A percentile compares a stretch with the other conserved stretches of the same genome.
Evolutionary conservation across 257 asterid species (phyloP).

Genomic region (Thymus mandschuricus): DNA sequence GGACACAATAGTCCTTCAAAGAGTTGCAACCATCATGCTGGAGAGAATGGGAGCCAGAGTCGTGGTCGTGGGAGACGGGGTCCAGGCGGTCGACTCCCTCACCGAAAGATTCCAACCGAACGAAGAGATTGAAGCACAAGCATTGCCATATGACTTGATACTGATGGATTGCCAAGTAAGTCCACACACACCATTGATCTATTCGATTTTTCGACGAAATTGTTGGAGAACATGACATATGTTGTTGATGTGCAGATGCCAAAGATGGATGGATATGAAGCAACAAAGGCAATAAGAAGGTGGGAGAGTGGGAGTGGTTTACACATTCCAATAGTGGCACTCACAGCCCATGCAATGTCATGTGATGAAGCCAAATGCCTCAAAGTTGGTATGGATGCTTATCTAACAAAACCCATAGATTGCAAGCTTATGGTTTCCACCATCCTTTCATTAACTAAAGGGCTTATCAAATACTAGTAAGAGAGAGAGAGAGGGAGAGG

Average conservation of each 20-base stretch:
- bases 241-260: conserved; percentile 71
- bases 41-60: conserved; percentile 89
- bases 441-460: conserved; percentile 70
- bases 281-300: conserved; percentile 81
- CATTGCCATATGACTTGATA: conserved; percentile 69
- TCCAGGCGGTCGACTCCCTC: conserved; percentile 76
- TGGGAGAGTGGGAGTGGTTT: conserved; percentile 57
- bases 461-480: not conserved
- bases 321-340: conserved; percentile 91
- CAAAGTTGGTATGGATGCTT: conserved; percentile 98
- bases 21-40: conserved; percentile 92
- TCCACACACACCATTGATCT: not conserved
- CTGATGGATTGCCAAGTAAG: conserved; percentile 98
- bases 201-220: not conserved
- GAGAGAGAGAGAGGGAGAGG: not conserved
- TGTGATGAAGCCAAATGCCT: conserved; percentile 89
- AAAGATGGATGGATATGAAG: conserved; percentile 97
- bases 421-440: conserved; percentile 81
- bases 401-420: conserved; percentile 87
- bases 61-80: conserved; percentile 83
- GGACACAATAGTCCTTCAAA: conserved; percentile 85
- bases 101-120: conserved; percentile 29
- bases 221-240: not conserved
- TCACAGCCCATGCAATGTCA: conserved; percentile 97
- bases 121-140: conserved; percentile 20